Evolutionary conservation across 2,329 filamentous ascomycete species (phyloP), one percentile per base, ranked within the genome.

Genomic region (Calonectria leucothoes): DNA sequence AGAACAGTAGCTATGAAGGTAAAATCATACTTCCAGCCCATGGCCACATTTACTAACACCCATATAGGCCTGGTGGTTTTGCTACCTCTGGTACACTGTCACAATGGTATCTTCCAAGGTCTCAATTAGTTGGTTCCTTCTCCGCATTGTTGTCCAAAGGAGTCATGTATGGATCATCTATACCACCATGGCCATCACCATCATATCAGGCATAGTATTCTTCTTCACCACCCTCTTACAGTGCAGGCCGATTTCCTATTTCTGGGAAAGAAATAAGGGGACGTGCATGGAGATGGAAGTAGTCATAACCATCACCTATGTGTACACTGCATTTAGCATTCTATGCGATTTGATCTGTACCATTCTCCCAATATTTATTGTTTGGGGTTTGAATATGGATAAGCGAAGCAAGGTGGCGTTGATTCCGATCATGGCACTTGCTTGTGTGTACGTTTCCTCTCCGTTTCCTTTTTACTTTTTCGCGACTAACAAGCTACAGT

Each of bases 301-400:
- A 66, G 86, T 92, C 35, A 87, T 89, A 67, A 86, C 82, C 23
- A 84, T 91, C 42, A 88, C 87, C 6, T 89, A 90, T 70, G 79
- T 88, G 2, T 90, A 90, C 80, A 89, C 88, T 74, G 86, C 83
- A 2, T 83, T 86, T 25, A 88, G 86, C 55, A 87, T 88, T 48
- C 78, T 87, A 29, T 88, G 86, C 55, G 89, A 91, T 78, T 86
- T 90, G 66, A 86, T 86, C 0, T 85, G 90, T 64, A 89, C 88
- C 6, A 78, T 91, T 17, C 79, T 91, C 4, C 89, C 89, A 0
- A 85, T 89, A 8, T 88, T 88, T 72, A 83, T 93, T 5, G 85
- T 93, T 1, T 88, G 86, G 83, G 85, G 87, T 31, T 80, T 92
- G 33, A 87, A 91, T 70, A 91, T 93, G 87, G 87, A 87, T 57